Evolutionary conservation across 2,329 filamentous ascomycete genomes (phyloP).

Genomic region (Talaromyces sp.): DNA sequence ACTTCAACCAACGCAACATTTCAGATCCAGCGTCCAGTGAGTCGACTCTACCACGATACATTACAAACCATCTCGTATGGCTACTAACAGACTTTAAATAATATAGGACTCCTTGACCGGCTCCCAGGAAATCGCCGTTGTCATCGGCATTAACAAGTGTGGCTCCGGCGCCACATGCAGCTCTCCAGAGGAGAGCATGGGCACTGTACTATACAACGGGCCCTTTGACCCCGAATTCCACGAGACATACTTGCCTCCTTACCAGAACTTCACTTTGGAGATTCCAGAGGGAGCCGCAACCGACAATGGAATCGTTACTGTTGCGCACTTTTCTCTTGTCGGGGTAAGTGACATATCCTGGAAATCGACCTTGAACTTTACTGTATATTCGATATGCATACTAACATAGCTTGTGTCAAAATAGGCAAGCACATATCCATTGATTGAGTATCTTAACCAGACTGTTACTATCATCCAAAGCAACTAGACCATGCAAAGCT

Average conservation of each 20-base stretch:
- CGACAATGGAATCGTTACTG: slow-evolving; percentile 27
- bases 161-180: slow-evolving; percentile 21
- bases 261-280: slow-evolving; percentile 34
- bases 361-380: too few species aligned
- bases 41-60: slow-evolving; percentile 1
- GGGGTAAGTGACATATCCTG: slow-evolving; percentile 27
- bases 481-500: background rate
- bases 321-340: slow-evolving; percentile 32
- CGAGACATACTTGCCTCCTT: slow-evolving; percentile 26
- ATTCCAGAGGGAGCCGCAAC: slow-evolving; percentile 24
- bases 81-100: background rate
- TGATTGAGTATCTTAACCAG: slow-evolving; percentile 29
- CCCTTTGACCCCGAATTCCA: slow-evolving; percentile 31
- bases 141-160: slow-evolving; percentile 34
- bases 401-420: background rate
- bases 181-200: slow-evolving; percentile 25
- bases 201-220: slow-evolving; percentile 31
- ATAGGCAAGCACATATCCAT: slow-evolving; percentile 27
- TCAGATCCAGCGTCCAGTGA: slow-evolving; percentile 33
- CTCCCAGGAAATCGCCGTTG: slow-evolving; percentile 31
- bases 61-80: background rate
- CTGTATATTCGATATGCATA: background rate
- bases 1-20: slow-evolving; percentile 27
- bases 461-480: slow-evolving; percentile 28
- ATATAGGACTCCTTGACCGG: slow-evolving; percentile 29